Evolutionary conservation across 345 rosid genomes (phyloP).

Genomic region (Brassica rapa): DNA sequence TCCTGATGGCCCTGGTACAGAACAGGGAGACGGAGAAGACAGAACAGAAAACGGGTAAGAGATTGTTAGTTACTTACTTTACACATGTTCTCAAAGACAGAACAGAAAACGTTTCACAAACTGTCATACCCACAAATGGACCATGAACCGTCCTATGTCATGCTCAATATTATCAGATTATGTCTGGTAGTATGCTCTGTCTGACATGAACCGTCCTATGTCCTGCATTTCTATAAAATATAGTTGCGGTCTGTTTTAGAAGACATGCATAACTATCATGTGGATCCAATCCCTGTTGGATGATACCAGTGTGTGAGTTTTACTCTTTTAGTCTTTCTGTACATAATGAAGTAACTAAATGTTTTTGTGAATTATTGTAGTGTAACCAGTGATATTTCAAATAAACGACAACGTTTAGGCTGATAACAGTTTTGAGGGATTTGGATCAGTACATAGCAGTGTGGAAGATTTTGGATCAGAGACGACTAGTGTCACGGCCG

Average conservation of each 20-base stretch:
- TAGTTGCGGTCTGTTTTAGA: neutral
- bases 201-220: neutral
- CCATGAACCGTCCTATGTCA: no score
- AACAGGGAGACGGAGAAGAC: no score
- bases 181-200: neutral
- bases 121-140: no score
- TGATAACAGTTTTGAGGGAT: neutral
- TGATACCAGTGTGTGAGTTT: constrained; percentile 21
- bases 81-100: no score
- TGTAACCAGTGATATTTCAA: neutral
- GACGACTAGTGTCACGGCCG: constrained; percentile 88
- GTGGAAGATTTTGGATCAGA: constrained; percentile 33
- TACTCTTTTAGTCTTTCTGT: neutral
- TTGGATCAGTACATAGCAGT: neutral
- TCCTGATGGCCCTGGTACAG: no score
- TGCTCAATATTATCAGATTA: no score
- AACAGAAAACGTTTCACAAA: no score
- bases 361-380: neutral
- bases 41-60: no score
- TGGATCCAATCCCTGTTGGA: neutral
- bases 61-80: no score
- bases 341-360: constrained; percentile 4
- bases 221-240: neutral
- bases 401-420: neutral
- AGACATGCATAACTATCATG: neutral